Conservation (phyloP, 352 stramenopile species). For the Pythium oligandrum region DNA sequence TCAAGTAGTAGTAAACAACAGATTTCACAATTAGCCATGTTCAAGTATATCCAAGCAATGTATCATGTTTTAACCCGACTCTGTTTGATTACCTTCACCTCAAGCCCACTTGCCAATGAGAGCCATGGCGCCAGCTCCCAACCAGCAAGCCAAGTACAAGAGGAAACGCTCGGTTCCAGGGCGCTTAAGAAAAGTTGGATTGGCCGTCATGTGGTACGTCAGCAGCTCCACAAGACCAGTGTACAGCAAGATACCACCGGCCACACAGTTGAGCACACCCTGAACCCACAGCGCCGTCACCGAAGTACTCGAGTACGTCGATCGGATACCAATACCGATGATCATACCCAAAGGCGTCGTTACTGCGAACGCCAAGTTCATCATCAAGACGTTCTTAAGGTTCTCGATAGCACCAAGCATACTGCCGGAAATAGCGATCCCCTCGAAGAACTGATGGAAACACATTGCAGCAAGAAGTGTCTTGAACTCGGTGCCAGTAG, state of each 20-base stretch:
- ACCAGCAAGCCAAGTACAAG: conserved; percentile 40
- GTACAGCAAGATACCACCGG: conserved; percentile 67
- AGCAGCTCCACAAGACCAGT: conserved; percentile 62
- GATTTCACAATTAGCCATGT: no score
- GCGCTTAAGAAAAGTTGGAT: conserved; percentile 44
- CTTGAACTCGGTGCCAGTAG: conserved; percentile 40
- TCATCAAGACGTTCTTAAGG: conserved; percentile 32
- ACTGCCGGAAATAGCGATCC: conserved; percentile 47
- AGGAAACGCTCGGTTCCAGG: conserved; percentile 26
- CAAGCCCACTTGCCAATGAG: conserved; percentile 70
- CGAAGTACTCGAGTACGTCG: conserved; percentile 44
- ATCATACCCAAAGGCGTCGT: conserved; percentile 50
- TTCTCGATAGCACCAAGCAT: conserved; percentile 36
- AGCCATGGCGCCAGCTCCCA: conserved; percentile 55
- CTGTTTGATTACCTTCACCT: no score
- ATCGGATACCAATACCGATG: conserved; percentile 53
- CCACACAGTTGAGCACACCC: conserved; percentile 58
- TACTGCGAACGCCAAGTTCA: conserved; percentile 47
- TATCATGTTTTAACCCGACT: no score
- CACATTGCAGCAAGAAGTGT: conserved; percentile 56
- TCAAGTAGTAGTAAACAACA: no score
- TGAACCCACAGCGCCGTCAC: conserved; percentile 48
- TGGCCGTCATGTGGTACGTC: conserved; percentile 69
- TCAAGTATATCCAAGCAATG: no score
- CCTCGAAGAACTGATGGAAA: conserved; percentile 80